Evolutionary conservation across 2,329 filamentous ascomycete species (phyloP), one percentile per base, ranked within the genome.

Genomic region (Zasmidium citrigriseum): DNA sequence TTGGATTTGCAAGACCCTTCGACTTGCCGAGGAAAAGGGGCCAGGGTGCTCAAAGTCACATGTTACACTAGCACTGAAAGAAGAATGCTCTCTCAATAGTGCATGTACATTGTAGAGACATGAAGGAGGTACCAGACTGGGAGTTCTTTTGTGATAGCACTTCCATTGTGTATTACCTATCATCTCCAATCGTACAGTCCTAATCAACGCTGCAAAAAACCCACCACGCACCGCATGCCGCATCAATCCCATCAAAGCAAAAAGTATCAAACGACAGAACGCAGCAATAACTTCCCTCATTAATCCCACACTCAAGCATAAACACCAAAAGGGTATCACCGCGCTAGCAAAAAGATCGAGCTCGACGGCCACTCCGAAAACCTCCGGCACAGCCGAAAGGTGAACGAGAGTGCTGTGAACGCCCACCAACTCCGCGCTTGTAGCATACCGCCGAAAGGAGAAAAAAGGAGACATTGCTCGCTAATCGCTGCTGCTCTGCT

Each of bases 321-420:
- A 46, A 46, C 44, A 18, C 44, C 44, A 38, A 38, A 52, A 44
- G 50, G 50, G 50, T 52, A 52, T 52, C 50, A 44, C 29, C 29
- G 50, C 34, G 50, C 50, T 4, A 41, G 34, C 34, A 41, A 16
- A 41, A 38, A 23, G 34, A 52, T 24, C 20, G 22, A 38, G 27
- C n/a, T n/a, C n/a, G n/a, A n/a, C n/a, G n/a, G n/a, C n/a, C n/a
- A n/a, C n/a, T n/a, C n/a, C n/a, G n/a, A n/a, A n/a, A n/a, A n/a
- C n/a, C 50, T 38, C 50, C 7, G n/a, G 4, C 21, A 27, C 21
- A 38, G 5, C 14, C 20, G 27, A 12, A 22, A 52, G 29, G 50
- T 45, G 38, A 49, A 18, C 46, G 34, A 23, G 46, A 25, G n/a
- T 16, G 7, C 22, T 34, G 34, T 20, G 27, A 52, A 52, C 49